Evolutionary conservation across 2,329 filamentous ascomycete genomes (phyloP).

Genomic region (Alternaria arborescens): DNA sequence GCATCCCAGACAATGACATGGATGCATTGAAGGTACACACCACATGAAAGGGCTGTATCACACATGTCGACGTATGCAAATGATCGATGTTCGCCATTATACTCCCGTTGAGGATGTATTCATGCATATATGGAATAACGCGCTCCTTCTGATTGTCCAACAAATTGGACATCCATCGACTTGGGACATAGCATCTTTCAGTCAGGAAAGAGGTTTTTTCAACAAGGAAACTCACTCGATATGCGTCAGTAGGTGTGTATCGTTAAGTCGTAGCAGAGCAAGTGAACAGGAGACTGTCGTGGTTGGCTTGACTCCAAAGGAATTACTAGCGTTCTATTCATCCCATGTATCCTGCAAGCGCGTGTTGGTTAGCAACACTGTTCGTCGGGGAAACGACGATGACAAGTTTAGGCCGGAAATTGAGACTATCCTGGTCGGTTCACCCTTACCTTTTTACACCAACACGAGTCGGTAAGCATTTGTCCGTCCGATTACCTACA

Average conservation of each 20-base stretch:
- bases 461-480: too few relatives aligned
- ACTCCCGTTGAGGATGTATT: too few relatives aligned
- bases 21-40: too few relatives aligned
- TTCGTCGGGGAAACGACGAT: too few relatives aligned
- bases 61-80: neutral
- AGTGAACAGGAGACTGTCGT: neutral
- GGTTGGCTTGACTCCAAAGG: neutral
- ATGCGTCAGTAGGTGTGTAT: neutral
- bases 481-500: too few relatives aligned
- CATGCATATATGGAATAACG: too few relatives aligned
- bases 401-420: too few relatives aligned
- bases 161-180: neutral
- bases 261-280: neutral
- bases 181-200: neutral
- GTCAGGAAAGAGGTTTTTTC: neutral
- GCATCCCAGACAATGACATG: too few relatives aligned
- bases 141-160: too few relatives aligned
- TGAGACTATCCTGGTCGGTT: conserved; percentile 16
- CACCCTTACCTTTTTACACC: conserved; percentile 15
- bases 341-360: neutral
- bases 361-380: neutral
- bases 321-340: neutral
- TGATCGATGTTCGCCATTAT: too few relatives aligned
- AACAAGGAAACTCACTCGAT: neutral
- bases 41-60: too few relatives aligned